Evolutionary conservation across 2,329 filamentous ascomycete species (phyloP), one percentile per base, ranked within the genome.

Genomic region (Fusarium clavum): DNA sequence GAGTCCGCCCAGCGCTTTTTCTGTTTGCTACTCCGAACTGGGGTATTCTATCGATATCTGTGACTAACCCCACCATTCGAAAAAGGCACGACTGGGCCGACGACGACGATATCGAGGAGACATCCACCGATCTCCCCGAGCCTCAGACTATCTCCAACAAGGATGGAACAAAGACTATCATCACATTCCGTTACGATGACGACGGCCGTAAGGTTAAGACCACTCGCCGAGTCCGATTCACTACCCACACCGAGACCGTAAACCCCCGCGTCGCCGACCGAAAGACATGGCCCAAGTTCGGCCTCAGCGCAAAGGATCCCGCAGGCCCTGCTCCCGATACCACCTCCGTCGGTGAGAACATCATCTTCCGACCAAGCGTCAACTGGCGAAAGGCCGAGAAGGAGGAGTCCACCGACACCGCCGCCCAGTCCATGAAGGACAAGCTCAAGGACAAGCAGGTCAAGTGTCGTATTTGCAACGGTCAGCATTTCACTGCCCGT

Each of bases 391-490:
- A 92, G 78, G 93, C 93, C 73, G 91, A 92, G 80, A 93, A 93
- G 83, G 92, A 92, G 80, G 92, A 95, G 84, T 88, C 89, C 83
- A 88, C 90, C 79, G 89, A 90, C 77, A 83, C 87, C 78, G 92
- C 93, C 81, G 90, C 91, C 77, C 89, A 92, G 83, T 87, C 86
- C 77, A 88, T 92, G 84, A 92, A 92, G 84, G 89, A 91, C 79
- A 91, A 93, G 85, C 87, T 98, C 78, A 97, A 96, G 89, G 94
- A 98, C 86, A 97, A 98, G 90, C 97, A 98, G 86, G 97, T 99
- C 87, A 98, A 98, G 89, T 99, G 96, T 84, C 92, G 96, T 88
- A 98, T 99, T 81, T 99, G 96, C 86, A 93, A 91, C 80, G 96
- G 95, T 80, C 96, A 99, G 87, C 96, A 99, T 90, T 99, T 98